Evolutionary conservation across 2,329 filamentous ascomycete genomes (phyloP).

Genomic region (Chaetomium strumarium): DNA sequence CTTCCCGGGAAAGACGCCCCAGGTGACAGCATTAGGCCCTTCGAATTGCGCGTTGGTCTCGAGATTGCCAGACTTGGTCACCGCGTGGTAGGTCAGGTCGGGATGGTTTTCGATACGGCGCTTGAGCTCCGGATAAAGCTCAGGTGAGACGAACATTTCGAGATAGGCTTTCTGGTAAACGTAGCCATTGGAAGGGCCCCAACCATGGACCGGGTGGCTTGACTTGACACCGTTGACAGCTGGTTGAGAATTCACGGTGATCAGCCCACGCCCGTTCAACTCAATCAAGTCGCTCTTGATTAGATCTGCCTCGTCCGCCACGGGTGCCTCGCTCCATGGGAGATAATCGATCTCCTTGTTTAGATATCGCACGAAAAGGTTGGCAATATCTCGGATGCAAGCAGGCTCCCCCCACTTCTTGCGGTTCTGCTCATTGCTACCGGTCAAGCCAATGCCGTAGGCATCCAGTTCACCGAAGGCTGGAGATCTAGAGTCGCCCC

Average conservation of each 20-base stretch:
- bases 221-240: slow-evolving; percentile 89
- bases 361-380: slow-evolving; percentile 81
- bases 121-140: slow-evolving; percentile 71
- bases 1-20: slow-evolving; percentile 98
- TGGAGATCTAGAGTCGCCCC: slow-evolving; percentile 94
- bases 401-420: slow-evolving; percentile 88
- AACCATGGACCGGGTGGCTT: slow-evolving; percentile 79
- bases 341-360: slow-evolving; percentile 72
- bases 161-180: slow-evolving; percentile 98
- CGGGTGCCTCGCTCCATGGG: slow-evolving; percentile 89
- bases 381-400: slow-evolving; percentile 71
- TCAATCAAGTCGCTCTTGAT: slow-evolving; percentile 73
- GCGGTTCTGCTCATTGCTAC: slow-evolving; percentile 91
- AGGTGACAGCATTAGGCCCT: slow-evolving; percentile 95
- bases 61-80: slow-evolving; percentile 75
- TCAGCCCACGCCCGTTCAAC: slow-evolving; percentile 77
- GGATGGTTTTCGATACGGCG: slow-evolving; percentile 69
- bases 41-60: slow-evolving; percentile 79
- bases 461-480: slow-evolving; percentile 93
- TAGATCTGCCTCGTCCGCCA: slow-evolving; percentile 72
- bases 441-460: slow-evolving; percentile 89
- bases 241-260: slow-evolving; percentile 97
- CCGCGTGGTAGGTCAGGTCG: slow-evolving; percentile 89
- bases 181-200: slow-evolving; percentile 91
- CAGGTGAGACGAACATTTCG: slow-evolving; percentile 80